Evolutionary conservation across 495 filamentous ascomycete species (phyloP), one percentile per base, ranked within the genome.

Genomic region (Parathielavia appendiculata): DNA sequence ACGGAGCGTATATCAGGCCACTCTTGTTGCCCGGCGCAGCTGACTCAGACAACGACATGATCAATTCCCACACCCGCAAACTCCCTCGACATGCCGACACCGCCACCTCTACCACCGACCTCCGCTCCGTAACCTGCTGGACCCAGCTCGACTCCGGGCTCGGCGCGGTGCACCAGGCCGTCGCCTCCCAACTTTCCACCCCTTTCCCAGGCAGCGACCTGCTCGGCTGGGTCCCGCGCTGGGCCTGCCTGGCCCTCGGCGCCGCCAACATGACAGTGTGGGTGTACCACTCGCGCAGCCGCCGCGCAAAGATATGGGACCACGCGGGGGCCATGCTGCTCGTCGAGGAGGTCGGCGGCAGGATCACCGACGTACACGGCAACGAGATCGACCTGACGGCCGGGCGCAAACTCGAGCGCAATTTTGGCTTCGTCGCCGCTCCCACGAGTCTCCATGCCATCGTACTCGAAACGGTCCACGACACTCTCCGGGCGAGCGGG

Each of bases 241-340:
- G 87, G 73, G 78, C 81, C 4, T 75, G 78, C 10, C 74, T 88
- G 35, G 81, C 83, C 0, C 69, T 86, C 13, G 82, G 81, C 4
- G 76, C 81, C 8, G 81, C 78, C 14, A 85, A 86, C 67, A 72
- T 80, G 46, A 78, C 82, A 8, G 64, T 89, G 14, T 86, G 87
- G 74, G 73, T 88, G 12, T 84, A 86, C 52, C 74, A 75, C 57
- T 72, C 74, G 5, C 64, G 69, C 4, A 67, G 71, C 0, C 74
- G 83, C 56, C 72, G 72, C 26, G 84, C 79, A n/a, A 85, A 85
- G 68, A 75, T 86, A 16, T 89, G 86, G 86, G 86, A 89, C 61
- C 86, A 89, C 68, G 81, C 82, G 0, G 86, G 85, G 9, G 85
- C 83, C 0, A 84, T 87, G 79, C 67, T 89, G 26, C 72, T 88